Percentiles rank a stretch among this genome's conserved stretches.
Evolutionary conservation across 257 asterid genomes (phyloP).

Genomic region (Catharanthus roseus): DNA sequence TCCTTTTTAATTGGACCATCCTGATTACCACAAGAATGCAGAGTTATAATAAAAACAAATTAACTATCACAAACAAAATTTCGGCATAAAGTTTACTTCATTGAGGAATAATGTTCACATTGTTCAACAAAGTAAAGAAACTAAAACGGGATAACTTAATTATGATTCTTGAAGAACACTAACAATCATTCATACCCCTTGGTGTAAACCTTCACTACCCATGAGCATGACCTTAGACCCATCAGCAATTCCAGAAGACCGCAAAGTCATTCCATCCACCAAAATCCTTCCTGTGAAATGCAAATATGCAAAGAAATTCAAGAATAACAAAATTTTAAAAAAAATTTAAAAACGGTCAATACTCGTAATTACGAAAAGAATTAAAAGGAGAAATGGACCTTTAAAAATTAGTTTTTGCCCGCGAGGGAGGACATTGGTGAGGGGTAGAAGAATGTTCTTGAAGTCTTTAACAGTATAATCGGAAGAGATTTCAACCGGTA

Average conservation of each 20-base stretch:
- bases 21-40: constrained; percentile 34
- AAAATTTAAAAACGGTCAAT: too few relatives aligned
- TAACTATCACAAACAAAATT: background rate
- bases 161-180: background rate
- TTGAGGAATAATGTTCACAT: background rate
- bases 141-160: too few relatives aligned
- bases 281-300: constrained; percentile 49
- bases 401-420: constrained; percentile 91
- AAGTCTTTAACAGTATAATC: constrained; percentile 58
- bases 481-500: constrained; percentile 51
- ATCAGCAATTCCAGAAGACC: constrained; percentile 40
- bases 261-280: constrained; percentile 56
- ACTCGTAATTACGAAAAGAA: background rate
- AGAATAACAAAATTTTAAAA: background rate
- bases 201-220: constrained; percentile 90
- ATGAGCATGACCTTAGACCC: constrained; percentile 88
- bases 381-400: constrained; percentile 30
- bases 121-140: background rate
- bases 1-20: constrained; percentile 65
- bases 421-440: constrained; percentile 90
- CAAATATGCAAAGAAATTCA: background rate
- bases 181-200: constrained; percentile 93
- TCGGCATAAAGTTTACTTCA: too few relatives aligned
- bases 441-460: constrained; percentile 58
- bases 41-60: background rate